Evolutionary conservation across 1,284 basidiomycete species (phyloP).

Genomic region (Naganishia sp.): DNA sequence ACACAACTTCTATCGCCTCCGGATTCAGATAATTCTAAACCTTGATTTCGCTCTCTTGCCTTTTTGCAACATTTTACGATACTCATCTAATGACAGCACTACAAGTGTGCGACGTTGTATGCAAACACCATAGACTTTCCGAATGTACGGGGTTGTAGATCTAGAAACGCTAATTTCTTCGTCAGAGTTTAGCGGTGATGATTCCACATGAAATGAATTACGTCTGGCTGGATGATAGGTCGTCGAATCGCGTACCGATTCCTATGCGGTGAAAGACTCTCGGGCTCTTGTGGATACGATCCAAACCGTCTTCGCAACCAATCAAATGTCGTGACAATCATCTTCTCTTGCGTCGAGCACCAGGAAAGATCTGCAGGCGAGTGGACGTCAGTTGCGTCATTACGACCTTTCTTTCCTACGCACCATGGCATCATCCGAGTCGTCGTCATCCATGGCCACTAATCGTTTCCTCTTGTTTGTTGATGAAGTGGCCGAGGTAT

Average conservation of each 20-base stretch:
- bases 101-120: slow-evolving; percentile 9
- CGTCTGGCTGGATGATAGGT: neutral
- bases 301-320: too few species aligned
- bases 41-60: slow-evolving; percentile 22
- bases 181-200: too few species aligned
- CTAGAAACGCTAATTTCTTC: too few species aligned
- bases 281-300: too few species aligned
- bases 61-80: neutral
- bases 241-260: neutral
- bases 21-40: slow-evolving; percentile 20
- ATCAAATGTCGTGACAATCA: neutral
- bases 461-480: slow-evolving; percentile 26
- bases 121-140: slow-evolving; percentile 17
- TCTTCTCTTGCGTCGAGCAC: slow-evolving; percentile 1
- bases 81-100: neutral
- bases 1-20: slow-evolving; percentile 14
- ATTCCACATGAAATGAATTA: neutral
- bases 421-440: slow-evolving; percentile 18
- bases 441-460: slow-evolving; percentile 21
- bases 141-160: slow-evolving; percentile 19
- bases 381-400: neutral
- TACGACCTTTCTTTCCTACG: neutral
- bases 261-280: neutral
- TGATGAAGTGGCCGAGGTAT: neutral
- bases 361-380: slow-evolving; percentile 16